Evolutionary conservation across 2,329 filamentous ascomycete genomes (phyloP), one percentile per base, ranked within the genome.

Genomic region (Pseudofabraea citricarpa): DNA sequence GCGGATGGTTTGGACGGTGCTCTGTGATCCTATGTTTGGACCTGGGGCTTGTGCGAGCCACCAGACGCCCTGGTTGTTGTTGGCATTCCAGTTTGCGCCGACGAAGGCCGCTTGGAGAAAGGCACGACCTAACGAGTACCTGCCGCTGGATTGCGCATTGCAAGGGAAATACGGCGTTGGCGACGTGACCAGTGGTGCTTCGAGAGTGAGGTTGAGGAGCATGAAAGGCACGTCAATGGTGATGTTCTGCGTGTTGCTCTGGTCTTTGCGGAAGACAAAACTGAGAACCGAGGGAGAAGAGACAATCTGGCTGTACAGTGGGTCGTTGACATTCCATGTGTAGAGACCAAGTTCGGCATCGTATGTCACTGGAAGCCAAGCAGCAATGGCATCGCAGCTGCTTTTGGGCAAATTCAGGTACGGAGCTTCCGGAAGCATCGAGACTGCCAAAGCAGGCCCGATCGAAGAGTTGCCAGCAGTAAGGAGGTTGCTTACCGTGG

Each of bases 81-180:
- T 42, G 13, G 36, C 54, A 24, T 53, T 47, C 49, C 53, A 61
- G 32, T 62, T 59, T 16, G 51, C 49, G 6, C 57, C 62, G 3
- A 65, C 37, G 41, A 65, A 67, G 2, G 64, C 61, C 2, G 62
- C 61, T 51, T 67, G 64, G 1, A 66, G 49, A 49, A 67, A 67
- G 5, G 61, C 58, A 22, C 62, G 58, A 7, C 64, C 64, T n/a
- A 67, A 55, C 6, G 38, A 41, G 43, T 50, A 50, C 9, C 16
- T 18, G 10, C 22, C 26, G 12, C 35, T 15, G 8, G 38, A 33
- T 37, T 44, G 31, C 4, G 48, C 43, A n/a, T 47, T 43, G 43
- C 50, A 53, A 12, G 51, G 51, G 26, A 54, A 52, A 33, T 54
- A 54, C 18, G 32, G 31, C 10, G 44, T 44, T 18, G 50, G 24